Conservation (phyloP, 805 yeast species). For the Allodekkera sacchari region DNA sequence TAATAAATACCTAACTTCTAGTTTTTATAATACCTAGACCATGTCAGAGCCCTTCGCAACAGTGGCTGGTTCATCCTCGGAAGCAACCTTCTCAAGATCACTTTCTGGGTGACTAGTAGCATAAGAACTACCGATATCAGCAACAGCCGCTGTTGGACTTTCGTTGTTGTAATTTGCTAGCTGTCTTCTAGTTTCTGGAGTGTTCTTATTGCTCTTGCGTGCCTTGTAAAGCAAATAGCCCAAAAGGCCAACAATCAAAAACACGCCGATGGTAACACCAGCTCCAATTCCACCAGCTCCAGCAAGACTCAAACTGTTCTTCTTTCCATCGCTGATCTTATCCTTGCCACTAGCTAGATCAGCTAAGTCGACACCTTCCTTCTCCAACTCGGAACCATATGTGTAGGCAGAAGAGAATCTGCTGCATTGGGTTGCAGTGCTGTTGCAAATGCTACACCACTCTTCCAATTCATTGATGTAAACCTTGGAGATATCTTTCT, state of each 20-base stretch:
- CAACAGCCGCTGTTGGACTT: neutral
- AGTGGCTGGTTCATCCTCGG: too few relatives aligned
- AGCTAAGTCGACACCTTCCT: conserved; percentile 24
- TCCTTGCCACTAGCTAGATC: conserved; percentile 20
- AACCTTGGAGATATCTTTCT: conserved; percentile 15
- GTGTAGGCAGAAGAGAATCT: conserved; percentile 25
- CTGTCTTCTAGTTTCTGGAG: neutral
- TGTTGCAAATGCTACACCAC: conserved; percentile 36
- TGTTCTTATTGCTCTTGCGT: conserved; percentile 3
- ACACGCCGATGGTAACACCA: conserved; percentile 40
- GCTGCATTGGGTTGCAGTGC: conserved; percentile 26
- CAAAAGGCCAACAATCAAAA: conserved; percentile 26
- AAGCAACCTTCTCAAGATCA: too few relatives aligned
- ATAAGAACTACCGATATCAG: neutral
- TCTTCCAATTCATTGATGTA: conserved; percentile 19
- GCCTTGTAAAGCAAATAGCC: conserved; percentile 17
- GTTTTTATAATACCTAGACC: too few relatives aligned
- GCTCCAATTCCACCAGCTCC: conserved; percentile 48
- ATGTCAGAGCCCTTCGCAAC: too few relatives aligned
- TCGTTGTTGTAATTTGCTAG: neutral
- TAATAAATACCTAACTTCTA: too few relatives aligned
- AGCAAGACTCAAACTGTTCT: conserved; percentile 25
- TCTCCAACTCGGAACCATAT: conserved; percentile 20
- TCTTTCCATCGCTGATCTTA: neutral
- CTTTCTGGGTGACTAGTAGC: neutral